Percentiles rank a stretch among this genome's conserved stretches.
phyloP scores from a whole-genome alignment of 139 green algal genomes.

The Chloropicon primus region DNA sequence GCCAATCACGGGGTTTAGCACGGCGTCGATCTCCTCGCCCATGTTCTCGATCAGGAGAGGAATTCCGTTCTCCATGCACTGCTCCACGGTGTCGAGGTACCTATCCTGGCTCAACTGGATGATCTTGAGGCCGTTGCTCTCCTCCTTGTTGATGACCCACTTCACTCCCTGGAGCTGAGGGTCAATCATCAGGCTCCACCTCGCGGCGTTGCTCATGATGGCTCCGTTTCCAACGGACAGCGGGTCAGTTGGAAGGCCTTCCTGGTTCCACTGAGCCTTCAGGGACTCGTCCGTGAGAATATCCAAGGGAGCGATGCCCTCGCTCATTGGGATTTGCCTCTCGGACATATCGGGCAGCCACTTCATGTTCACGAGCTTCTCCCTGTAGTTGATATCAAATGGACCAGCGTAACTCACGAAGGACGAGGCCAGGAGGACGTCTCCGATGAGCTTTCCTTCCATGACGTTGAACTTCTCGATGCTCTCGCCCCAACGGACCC shows the following conservation, averaged over 20 bases:
- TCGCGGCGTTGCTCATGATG: constrained; percentile 56
- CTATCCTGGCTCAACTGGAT: constrained; percentile 61
- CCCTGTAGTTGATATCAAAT: constrained; percentile 67
- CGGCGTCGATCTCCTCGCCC: constrained; percentile 66
- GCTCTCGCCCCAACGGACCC: constrained; percentile 63
- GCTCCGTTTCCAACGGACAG: constrained; percentile 77
- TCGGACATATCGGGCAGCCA: constrained; percentile 65
- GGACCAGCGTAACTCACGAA: constrained; percentile 79
- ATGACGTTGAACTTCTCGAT: constrained; percentile 49
- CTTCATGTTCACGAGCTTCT: constrained; percentile 43
- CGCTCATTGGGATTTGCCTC: constrained; percentile 48
- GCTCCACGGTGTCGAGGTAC: constrained; percentile 68
- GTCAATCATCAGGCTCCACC: constrained; percentile 80
- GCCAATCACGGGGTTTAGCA: constrained; percentile 68
- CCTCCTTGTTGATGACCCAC: constrained; percentile 69
- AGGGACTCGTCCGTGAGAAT: constrained; percentile 39
- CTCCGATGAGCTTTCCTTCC: constrained; percentile 46
- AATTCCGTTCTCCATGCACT: constrained; percentile 64
- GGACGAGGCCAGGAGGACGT: constrained; percentile 57
- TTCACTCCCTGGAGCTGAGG: constrained; percentile 74
- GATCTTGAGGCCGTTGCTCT: constrained; percentile 56
- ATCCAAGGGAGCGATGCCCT: constrained; percentile 23
- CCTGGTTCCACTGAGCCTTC: constrained; percentile 56
- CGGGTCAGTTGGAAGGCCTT: constrained; percentile 67
- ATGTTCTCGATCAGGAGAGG: constrained; percentile 82